Evolutionary conservation across 2,329 filamentous ascomycete species (phyloP), one percentile per base, ranked within the genome.

Genomic region (Cladophialophora exuberans): DNA sequence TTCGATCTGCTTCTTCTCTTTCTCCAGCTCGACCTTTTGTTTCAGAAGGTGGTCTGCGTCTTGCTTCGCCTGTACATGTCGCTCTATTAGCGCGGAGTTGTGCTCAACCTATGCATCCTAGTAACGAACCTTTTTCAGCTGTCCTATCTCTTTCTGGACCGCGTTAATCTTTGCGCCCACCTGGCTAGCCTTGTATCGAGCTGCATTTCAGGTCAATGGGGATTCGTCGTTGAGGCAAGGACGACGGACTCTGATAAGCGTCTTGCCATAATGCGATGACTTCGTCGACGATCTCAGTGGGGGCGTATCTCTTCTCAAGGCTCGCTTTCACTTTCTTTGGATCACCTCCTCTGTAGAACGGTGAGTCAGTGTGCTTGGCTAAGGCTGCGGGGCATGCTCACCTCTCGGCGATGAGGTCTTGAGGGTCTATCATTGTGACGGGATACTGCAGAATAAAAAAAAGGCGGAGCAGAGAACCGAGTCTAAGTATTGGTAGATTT

Each of bases 271-370:
- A 51, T 13, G 48, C 52, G 46, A 97, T 94, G 57, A 97, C 85
- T 76, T 96, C 88, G 76, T 99, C 93, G 22, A 99, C 93, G 43
- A 87, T 79, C 69, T 90, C 88, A 67, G 91, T 89, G 11, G 86
- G 81, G 44, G 90, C 92, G 77, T 85, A 83, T 65, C 94, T 86
- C 69, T 85, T 86, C 65, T 88, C 84, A 76, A 99, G 94, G 62
- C 88, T 94, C 73, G 97, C 90, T 72, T 89, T 88, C 74, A 99
- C 94, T 77, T 86, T 87, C 70, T 96, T 88, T 13, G 91, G 90
- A 76, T 97, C 85, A 65, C 94, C 94, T 64, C 93, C 94, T 66
- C 91, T 62, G 47, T 15, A 41, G n/a, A 50, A 13, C 18, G 50
- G 44, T 54, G 41, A 56, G 44, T 17, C 26, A 41, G 30, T 17